phyloP scores from a whole-genome alignment of 2,329 filamentous ascomycete species.

The Diaporthe longicolla region DNA sequence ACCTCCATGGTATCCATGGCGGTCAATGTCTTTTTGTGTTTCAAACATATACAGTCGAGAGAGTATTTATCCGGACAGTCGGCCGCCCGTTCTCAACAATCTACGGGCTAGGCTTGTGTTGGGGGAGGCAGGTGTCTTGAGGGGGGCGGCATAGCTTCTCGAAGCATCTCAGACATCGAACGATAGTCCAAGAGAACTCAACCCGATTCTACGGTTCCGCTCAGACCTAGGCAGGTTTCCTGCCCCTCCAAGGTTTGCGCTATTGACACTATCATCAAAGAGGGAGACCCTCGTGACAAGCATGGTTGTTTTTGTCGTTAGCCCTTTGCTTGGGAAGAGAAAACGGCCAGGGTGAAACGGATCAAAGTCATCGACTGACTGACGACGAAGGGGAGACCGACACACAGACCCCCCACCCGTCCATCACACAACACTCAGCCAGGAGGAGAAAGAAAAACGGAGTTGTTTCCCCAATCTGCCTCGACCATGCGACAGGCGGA shows the following conservation, averaged over 20 bases:
- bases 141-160: slow-evolving; percentile 16
- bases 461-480: slow-evolving; percentile 29
- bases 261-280: slow-evolving; percentile 27
- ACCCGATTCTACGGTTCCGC: slow-evolving; percentile 31
- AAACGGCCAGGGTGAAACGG: slow-evolving; percentile 4
- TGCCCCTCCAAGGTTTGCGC: slow-evolving; percentile 16
- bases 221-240: background rate
- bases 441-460: slow-evolving; percentile 25
- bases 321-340: background rate
- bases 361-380: background rate
- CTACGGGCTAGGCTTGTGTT: background rate
- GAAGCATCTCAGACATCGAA: slow-evolving; percentile 27
- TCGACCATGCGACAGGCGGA: slow-evolving; percentile 32
- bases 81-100: background rate
- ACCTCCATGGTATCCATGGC: background rate
- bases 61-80: background rate
- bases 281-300: slow-evolving; percentile 2
- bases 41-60: slow-evolving; percentile 10
- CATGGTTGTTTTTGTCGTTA: background rate
- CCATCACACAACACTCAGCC: slow-evolving; percentile 27
- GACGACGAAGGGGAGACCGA: slow-evolving; percentile 22
- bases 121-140: background rate
- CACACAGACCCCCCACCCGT: slow-evolving; percentile 30
- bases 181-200: slow-evolving; percentile 13
- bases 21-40: slow-evolving; percentile 12